phyloP scores from a whole-genome alignment of 1,284 basidiomycete genomes.

The Pterulicium gracile region DNA sequence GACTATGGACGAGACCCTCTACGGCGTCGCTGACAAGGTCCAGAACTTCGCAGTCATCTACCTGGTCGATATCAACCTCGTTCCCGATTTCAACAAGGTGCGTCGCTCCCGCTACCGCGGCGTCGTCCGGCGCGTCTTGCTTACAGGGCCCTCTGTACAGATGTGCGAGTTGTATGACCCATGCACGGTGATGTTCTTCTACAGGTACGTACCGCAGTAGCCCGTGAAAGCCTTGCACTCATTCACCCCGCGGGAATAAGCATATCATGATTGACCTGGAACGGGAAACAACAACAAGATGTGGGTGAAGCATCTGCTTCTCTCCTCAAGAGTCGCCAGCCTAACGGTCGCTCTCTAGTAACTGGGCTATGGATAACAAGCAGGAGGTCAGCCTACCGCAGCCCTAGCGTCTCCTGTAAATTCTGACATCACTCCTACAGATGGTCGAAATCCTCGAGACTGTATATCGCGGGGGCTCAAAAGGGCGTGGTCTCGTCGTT shows the following conservation, averaged over 20 bases:
- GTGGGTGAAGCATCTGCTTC: conserved; percentile 39
- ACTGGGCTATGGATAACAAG: conserved; percentile 96
- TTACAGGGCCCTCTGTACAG: conserved; percentile 31
- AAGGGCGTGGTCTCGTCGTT: conserved; percentile 96
- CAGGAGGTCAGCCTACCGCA: conserved; percentile 77
- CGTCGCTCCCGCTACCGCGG: conserved; percentile 13
- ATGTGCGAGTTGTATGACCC: conserved; percentile 94
- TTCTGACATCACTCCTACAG: too few species aligned
- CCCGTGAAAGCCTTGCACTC: too few species aligned
- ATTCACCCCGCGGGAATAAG: too few species aligned
- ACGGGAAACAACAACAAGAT: conserved; percentile 99
- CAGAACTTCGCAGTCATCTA: conserved; percentile 99
- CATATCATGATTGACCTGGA: conserved; percentile 99
- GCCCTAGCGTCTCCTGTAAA: too few species aligned
- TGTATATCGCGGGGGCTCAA: conserved; percentile 95
- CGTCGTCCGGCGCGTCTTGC: background rate
- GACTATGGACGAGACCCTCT: conserved; percentile 99
- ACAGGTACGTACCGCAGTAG: too few species aligned
- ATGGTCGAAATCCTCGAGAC: conserved; percentile 98
- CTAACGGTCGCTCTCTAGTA: conserved; percentile 40
- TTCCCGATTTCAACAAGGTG: conserved; percentile 99
- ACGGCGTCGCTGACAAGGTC: conserved; percentile 87
- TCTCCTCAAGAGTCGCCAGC: too few species aligned
- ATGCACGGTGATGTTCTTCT: conserved; percentile 97
- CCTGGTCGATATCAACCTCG: conserved; percentile 90